Evolutionary conservation across 208 protist genomes (phyloP), one percentile per base, ranked within the genome.

Genomic region (Trypanosoma brucei): DNA sequence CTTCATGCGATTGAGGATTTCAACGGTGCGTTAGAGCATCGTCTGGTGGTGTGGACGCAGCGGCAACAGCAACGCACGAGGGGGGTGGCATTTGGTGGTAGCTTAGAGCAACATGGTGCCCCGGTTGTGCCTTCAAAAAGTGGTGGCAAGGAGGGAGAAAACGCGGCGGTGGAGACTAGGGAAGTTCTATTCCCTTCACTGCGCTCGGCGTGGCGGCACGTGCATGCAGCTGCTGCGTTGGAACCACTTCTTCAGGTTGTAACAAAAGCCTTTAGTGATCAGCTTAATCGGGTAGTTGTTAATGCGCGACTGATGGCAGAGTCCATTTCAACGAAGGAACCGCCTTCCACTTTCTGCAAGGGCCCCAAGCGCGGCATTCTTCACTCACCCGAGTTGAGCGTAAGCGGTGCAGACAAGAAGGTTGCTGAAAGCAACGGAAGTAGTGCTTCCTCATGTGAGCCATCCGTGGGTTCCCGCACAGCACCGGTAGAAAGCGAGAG

Each of bases 1-100:
- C 71, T 69, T 8, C 77, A 85, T 55, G 68, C 73, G 0, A 55
- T 91, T 11, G 84, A 91, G 36, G 78, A 81, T 6, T 73, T 77
- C 37, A 87, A 86, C 55, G 62, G 63, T 2, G 72, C 66, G 36
- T 38, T 83, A 38, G 59, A 70, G 54, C 58, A 53, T 8, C 62
- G 62, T 1, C 73, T 91, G 14, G 8, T 42, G 1, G 13, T 55
- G 50, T 84, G 79, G 78, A 35, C 40, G 3, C 22, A 42, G 2
- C n/a, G 44, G 44, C 70, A 54, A 34, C 56, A 65, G 52, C 40
- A 39, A 35, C 50, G 62, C 22, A 37, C 55, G 60, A 44, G 40
- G 31, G 46, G 49, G 31, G 70, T 44, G 5, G 38, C 55, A n/a
- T 54, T 44, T 31, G 68, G 68, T 31, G 53, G 53, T 5, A 37